Base-by-base conservation (phyloP, 306 rosid species). In the Canavalia ensiformis region DNA sequence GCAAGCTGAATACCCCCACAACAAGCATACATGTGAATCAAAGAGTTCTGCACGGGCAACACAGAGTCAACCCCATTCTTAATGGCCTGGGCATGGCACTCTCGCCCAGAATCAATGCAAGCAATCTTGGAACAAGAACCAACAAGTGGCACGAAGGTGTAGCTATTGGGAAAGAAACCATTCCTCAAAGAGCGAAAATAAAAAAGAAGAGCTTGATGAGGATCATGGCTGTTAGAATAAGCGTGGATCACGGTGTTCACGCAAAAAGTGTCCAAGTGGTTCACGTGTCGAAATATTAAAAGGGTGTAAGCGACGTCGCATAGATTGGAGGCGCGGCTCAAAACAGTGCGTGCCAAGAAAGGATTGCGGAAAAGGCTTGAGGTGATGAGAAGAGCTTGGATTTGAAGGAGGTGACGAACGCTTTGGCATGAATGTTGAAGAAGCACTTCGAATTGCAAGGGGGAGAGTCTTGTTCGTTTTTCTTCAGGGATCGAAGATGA, bases 11-110 rank as follows among this genome's bases (percentile, higher is more conserved):
- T 60, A 77, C 57, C 41, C 9, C 87, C 90, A 69, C 95, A 89
- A 68, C 82, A 30, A 39, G 74, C 88, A 81, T 91, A 94, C 97
- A 90, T 89, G 34, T 85, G 88, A 79, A 90, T 78, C 89, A 91
- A 85, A 41, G 89, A 86, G 85, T 94, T 91, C 74, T 81, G 87
- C 73, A 94, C 89, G 1, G 71, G 91, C 77, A 88, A 39, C 9
- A 80, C 87, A 57, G 44, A 47, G 30, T 88, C 92, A 79, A 90
- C 76, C 33, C 93, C 94, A 74, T 85, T 86, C 88, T 89, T 94
- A 5, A 92, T 8, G 11, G 83, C 94, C 54, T 94, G 95, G 2
- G 84, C 90, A 57, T 90, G 97, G 29, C 94, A 90, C 69, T 76
- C 78, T 25, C 69, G 13, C 49, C 91, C 97, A 62, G 80, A 86